phyloP scores from a whole-genome alignment of 108 stramenopile genomes.

The Cyclotella distinguenda region DNA sequence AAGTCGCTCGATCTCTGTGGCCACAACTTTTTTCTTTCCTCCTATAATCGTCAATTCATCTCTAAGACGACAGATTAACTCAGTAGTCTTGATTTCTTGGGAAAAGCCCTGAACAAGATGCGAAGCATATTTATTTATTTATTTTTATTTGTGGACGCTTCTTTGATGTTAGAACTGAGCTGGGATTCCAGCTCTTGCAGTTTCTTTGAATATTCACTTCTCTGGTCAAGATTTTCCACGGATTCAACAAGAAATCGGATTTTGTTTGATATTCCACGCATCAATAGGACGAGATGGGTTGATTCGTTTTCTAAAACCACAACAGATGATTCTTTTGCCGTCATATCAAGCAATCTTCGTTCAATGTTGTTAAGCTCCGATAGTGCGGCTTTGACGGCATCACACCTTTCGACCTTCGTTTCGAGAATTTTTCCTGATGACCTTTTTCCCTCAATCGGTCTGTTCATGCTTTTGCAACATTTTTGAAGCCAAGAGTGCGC shows the following conservation, averaged over 20 bases:
- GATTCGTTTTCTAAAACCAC: constrained; percentile 15
- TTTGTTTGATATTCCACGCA: constrained; percentile 7
- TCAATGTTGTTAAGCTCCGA: constrained; percentile 14
- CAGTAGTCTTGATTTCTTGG: constrained; percentile 60
- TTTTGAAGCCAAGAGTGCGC: constrained; percentile 28
- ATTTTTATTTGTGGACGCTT: constrained; percentile 49
- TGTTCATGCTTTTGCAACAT: constrained; percentile 32
- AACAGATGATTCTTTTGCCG: constrained; percentile 30
- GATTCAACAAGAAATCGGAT: constrained; percentile 12
- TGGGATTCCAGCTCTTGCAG: constrained; percentile 24
- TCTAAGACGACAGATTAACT: constrained; percentile 44
- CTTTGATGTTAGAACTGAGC: constrained; percentile 45
- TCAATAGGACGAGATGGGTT: background rate
- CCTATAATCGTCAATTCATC: constrained; percentile 40
- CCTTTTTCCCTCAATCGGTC: constrained; percentile 7
- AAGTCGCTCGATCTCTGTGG: background rate
- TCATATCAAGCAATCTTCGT: constrained; percentile 26
- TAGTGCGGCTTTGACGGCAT: constrained; percentile 21
- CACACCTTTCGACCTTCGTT: constrained; percentile 12
- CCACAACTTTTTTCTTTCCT: constrained; percentile 11
- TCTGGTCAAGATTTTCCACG: constrained; percentile 1
- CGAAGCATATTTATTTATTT: constrained; percentile 50
- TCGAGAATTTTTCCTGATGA: constrained; percentile 16
- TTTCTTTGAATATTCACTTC: constrained; percentile 1
- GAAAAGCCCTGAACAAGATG: constrained; percentile 52